Percentiles rank a stretch among this genome's conserved stretches.
These are phyloP conservation scores for Solanum sitiens DNA, from an alignment of 257 asterid genomes.

Conservation along the genomic window DNA sequence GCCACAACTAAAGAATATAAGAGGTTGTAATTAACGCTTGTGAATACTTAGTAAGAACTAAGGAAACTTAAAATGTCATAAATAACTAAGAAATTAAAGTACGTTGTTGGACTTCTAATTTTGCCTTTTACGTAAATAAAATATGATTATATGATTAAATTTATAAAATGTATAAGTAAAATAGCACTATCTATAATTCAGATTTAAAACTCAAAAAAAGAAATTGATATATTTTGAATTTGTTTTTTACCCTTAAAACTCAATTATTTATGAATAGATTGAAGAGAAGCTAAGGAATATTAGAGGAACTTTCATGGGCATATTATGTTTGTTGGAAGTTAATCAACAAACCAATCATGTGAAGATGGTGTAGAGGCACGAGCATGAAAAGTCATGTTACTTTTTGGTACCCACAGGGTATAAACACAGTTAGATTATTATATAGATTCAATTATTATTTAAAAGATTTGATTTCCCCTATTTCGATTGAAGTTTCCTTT, in stretches of 20 bases:
- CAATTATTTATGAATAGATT: not conserved
- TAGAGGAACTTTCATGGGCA: conserved; percentile 1
- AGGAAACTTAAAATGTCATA: too few species aligned
- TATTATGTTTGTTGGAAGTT: conserved; percentile 10
- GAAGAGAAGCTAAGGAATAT: not conserved
- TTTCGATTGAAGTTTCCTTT: not conserved
- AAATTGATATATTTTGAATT: not conserved
- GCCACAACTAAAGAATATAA: not conserved
- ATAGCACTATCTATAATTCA: too few species aligned
- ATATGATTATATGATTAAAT: too few species aligned
- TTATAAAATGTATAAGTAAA: too few species aligned
- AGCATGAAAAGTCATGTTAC: not conserved
- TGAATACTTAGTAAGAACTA: not conserved
- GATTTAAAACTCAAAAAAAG: not conserved
- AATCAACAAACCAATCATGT: conserved; percentile 6
- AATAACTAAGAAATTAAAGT: not conserved
- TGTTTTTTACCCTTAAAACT: not conserved
- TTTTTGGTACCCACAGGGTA: not conserved
- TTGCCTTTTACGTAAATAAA: too few species aligned
- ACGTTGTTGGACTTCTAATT: not conserved
- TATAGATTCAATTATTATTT: not conserved
- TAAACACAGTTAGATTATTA: not conserved
- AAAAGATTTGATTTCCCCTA: not conserved
- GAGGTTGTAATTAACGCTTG: not conserved
- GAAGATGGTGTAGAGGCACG: not conserved